Conservation (phyloP, 2,329 filamentous ascomycete genomes). For the Fonsecaea pedrosoi region DNA sequence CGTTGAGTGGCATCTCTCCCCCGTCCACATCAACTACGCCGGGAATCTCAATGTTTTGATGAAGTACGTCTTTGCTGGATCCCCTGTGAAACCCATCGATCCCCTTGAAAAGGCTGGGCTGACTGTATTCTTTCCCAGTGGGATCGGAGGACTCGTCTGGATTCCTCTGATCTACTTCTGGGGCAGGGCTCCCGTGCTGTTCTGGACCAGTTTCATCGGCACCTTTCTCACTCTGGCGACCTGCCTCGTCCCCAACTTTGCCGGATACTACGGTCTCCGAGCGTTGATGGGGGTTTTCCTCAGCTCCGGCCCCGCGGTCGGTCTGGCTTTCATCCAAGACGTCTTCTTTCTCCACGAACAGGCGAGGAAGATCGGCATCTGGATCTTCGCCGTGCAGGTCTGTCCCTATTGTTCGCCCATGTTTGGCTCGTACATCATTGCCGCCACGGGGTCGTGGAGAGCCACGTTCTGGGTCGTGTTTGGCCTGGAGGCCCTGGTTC, state of each 20-base stretch:
- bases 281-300: slow-evolving; percentile 54
- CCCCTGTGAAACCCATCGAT: neutral
- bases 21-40: slow-evolving; percentile 48
- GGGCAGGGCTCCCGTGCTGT: slow-evolving; percentile 52
- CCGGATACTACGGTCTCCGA: slow-evolving; percentile 50
- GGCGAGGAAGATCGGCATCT: slow-evolving; percentile 49
- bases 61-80: slow-evolving; percentile 34
- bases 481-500: slow-evolving; percentile 38
- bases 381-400: slow-evolving; percentile 45
- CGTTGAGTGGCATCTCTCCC: slow-evolving; percentile 46
- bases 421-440: slow-evolving; percentile 45
- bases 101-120: neutral
- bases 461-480: slow-evolving; percentile 46
- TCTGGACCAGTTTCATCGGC: slow-evolving; percentile 46
- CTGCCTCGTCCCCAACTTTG: slow-evolving; percentile 45
- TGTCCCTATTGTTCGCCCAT: slow-evolving; percentile 37
- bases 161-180: slow-evolving; percentile 50
- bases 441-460: slow-evolving; percentile 44
- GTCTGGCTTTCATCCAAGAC: slow-evolving; percentile 52
- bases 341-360: slow-evolving; percentile 51
- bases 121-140: slow-evolving; percentile 28
- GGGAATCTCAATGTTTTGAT: slow-evolving; percentile 52
- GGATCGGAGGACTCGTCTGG: slow-evolving; percentile 48
- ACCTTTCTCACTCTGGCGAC: slow-evolving; percentile 48
- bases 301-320: slow-evolving; percentile 48